Conservation (phyloP, 345 rosid species). For the Pelargonium nanum region DNA sequence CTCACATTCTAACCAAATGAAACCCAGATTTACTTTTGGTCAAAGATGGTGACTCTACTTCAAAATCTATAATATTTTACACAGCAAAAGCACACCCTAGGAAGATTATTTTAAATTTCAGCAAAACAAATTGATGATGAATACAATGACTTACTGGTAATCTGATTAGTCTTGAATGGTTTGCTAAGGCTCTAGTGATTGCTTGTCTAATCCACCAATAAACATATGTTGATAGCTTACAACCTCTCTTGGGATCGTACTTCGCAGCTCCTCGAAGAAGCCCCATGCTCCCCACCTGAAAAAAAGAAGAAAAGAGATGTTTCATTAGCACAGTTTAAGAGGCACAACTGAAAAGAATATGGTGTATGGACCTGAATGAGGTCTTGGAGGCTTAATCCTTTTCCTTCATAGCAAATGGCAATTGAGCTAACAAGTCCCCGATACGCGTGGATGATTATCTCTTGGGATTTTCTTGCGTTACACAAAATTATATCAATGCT, state of each 20-base stretch:
- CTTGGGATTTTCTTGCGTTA: conserved; percentile 35
- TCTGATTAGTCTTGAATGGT: conserved; percentile 38
- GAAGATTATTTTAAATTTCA: no score
- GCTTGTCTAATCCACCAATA: conserved; percentile 66
- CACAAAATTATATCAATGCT: conserved; percentile 28
- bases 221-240: conserved; percentile 49
- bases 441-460: conserved; percentile 33
- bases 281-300: conserved; percentile 45
- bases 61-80: no score
- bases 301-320: not conserved
- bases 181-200: conserved; percentile 34
- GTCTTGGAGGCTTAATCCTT: conserved; percentile 44
- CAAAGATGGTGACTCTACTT: no score
- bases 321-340: conserved; percentile 2
- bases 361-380: conserved; percentile 33
- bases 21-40: no score
- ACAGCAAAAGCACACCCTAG: no score
- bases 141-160: conserved; percentile 41
- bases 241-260: conserved; percentile 45
- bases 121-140: no score
- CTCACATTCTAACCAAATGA: no score
- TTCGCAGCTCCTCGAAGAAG: conserved; percentile 46
- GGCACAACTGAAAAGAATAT: conserved; percentile 2
- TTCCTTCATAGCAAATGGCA: conserved; percentile 41
- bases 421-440: conserved; percentile 40